Evolutionary conservation across 495 filamentous ascomycete species (phyloP).

Genomic region (Podospora sp.): DNA sequence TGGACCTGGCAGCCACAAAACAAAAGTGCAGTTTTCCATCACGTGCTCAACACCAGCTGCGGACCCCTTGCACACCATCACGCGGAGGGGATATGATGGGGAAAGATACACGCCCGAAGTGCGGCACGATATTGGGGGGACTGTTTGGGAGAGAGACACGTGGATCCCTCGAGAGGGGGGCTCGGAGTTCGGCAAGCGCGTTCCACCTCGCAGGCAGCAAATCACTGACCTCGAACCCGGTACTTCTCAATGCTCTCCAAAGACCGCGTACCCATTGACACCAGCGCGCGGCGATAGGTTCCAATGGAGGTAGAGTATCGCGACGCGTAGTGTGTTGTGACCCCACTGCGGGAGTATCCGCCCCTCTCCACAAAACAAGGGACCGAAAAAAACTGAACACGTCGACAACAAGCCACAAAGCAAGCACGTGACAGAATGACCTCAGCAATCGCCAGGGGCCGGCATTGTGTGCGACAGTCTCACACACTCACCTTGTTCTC

Average conservation of each 20-base stretch:
- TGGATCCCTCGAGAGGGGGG: neutral
- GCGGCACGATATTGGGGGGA: neutral
- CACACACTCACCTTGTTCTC: neutral
- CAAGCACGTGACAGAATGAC: neutral
- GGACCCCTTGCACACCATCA: neutral
- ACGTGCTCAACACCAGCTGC: neutral
- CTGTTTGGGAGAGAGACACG: neutral
- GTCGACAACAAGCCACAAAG: neutral
- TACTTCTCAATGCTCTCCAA: neutral
- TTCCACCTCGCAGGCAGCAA: neutral
- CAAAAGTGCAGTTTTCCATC: neutral
- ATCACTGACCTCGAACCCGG: neutral
- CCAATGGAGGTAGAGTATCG: neutral
- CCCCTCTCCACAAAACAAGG: neutral
- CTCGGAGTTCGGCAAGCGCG: neutral
- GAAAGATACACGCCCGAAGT: neutral
- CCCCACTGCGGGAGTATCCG: neutral
- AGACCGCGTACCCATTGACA: neutral
- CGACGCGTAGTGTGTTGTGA: neutral
- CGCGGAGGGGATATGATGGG: no score
- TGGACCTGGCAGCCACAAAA: neutral
- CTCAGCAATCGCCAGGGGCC: neutral
- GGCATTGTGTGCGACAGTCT: neutral
- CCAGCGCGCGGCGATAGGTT: neutral
- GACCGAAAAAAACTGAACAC: neutral